phyloP scores from a whole-genome alignment of 495 filamentous ascomycete genomes.

The Talaromyces borbonicus region DNA sequence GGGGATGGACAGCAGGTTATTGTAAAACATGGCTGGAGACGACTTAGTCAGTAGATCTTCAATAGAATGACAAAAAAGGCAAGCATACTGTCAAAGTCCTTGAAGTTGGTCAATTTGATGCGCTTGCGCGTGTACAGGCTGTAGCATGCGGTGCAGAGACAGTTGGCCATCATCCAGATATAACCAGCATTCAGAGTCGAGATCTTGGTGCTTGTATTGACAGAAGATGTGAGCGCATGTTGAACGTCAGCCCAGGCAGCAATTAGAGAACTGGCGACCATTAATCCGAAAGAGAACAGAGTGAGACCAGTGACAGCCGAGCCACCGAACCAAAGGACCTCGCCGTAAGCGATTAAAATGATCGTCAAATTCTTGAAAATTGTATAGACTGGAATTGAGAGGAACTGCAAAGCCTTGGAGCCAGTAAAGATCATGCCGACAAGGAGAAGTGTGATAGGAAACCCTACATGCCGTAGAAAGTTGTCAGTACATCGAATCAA shows the following conservation, averaged over 20 bases:
- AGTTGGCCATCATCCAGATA: constrained; percentile 97
- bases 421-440: constrained; percentile 99
- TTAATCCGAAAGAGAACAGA: constrained; percentile 91
- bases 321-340: constrained; percentile 98
- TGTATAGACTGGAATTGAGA: constrained; percentile 97
- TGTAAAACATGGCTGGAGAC: constrained; percentile 92
- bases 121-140: constrained; percentile 93
- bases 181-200: constrained; percentile 93
- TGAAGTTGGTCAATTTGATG: constrained; percentile 99
- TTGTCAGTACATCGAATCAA: constrained; percentile 4
- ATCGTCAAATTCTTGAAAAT: constrained; percentile 99
- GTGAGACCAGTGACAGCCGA: constrained; percentile 71
- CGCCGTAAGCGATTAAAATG: constrained; percentile 96
- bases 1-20: constrained; percentile 96
- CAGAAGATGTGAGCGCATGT: constrained; percentile 55
- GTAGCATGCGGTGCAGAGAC: constrained; percentile 87
- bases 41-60: constrained; percentile 19
- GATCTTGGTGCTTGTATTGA: constrained; percentile 62
- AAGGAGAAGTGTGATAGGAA: constrained; percentile 90
- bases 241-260: constrained; percentile 98
- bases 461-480: constrained; percentile 52
- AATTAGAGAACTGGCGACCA: constrained; percentile 91
- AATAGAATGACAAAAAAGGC: not conserved
- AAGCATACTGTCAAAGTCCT: constrained; percentile 92
- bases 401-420: constrained; percentile 91